Conservation (phyloP, 305 asterid genomes). For the Rubia balearica region DNA sequence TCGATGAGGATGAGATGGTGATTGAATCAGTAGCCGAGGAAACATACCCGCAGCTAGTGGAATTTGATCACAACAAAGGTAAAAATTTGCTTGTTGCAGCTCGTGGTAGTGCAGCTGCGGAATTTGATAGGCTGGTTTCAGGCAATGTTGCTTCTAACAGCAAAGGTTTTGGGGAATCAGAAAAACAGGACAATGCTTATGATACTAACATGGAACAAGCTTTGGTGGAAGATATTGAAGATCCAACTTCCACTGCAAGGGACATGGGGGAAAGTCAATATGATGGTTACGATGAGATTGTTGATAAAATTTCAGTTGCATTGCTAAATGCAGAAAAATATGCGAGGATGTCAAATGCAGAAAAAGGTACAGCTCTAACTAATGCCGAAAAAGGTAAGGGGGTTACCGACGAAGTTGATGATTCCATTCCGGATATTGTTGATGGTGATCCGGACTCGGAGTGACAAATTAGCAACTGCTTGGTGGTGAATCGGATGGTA, state of each 20-base stretch:
- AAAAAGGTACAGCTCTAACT: background rate
- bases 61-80: background rate
- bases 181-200: conserved; percentile 1
- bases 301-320: conserved; percentile 32
- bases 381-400: conserved; percentile 7
- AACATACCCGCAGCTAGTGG: conserved; percentile 12
- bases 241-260: background rate
- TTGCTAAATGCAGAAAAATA: conserved; percentile 14
- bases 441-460: conserved; percentile 74
- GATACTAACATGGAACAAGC: conserved; percentile 16
- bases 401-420: conserved; percentile 30
- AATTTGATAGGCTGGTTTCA: conserved; percentile 13
- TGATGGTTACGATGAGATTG: conserved; percentile 17
- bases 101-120: background rate
- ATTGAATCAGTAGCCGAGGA: conserved; percentile 27
- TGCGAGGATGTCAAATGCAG: conserved; percentile 19
- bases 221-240: background rate
- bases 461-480: conserved; percentile 23
- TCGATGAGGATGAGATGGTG: conserved; percentile 29
- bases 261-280: background rate
- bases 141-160: conserved; percentile 19
- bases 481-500: background rate
- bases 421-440: conserved; percentile 54
- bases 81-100: conserved; percentile 2
- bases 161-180: conserved; percentile 2